phyloP scores from a whole-genome alignment of 441 rosid genomes.

The Populus hybrid region DNA sequence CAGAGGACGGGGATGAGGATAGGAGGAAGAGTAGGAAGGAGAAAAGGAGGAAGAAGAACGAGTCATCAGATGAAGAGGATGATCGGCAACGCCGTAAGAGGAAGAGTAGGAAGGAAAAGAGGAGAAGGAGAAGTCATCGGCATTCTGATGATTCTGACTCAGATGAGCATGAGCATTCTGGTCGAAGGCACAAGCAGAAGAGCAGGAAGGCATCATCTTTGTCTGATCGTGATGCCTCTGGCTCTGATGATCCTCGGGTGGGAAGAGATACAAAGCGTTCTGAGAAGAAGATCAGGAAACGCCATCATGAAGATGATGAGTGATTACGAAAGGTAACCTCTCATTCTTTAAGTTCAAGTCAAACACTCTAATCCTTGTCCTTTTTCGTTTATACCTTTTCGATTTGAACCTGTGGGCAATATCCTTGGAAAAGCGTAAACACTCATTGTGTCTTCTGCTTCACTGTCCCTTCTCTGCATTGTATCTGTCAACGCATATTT shows the following conservation, averaged over 20 bases:
- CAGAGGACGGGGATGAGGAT: conserved; percentile 56
- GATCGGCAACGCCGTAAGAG: conserved; percentile 33
- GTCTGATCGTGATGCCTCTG: conserved; percentile 47
- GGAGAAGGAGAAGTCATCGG: conserved; percentile 64
- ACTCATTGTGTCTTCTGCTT: background rate
- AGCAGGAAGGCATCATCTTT: conserved; percentile 46
- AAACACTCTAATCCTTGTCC: background rate
- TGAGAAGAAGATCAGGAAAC: conserved; percentile 56
- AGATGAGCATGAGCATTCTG: conserved; percentile 38
- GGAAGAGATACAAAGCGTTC: conserved; percentile 59
- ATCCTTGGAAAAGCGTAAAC: background rate
- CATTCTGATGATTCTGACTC: conserved; percentile 50
- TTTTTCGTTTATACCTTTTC: background rate
- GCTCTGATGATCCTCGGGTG: conserved; percentile 47
- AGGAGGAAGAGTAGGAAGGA: conserved; percentile 49
- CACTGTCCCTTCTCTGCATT: background rate
- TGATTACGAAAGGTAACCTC: conserved; percentile 10
- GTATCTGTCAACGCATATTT: background rate
- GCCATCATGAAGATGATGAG: conserved; percentile 38
- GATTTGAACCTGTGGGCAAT: background rate
- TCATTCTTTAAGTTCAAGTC: background rate
- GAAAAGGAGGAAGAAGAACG: conserved; percentile 49
- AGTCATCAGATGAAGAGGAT: conserved; percentile 50
- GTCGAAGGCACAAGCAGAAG: conserved; percentile 45
- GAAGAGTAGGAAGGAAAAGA: conserved; percentile 62